phyloP scores from a whole-genome alignment of 768 basidiomycete genomes.

The Leccinum obscurum region DNA sequence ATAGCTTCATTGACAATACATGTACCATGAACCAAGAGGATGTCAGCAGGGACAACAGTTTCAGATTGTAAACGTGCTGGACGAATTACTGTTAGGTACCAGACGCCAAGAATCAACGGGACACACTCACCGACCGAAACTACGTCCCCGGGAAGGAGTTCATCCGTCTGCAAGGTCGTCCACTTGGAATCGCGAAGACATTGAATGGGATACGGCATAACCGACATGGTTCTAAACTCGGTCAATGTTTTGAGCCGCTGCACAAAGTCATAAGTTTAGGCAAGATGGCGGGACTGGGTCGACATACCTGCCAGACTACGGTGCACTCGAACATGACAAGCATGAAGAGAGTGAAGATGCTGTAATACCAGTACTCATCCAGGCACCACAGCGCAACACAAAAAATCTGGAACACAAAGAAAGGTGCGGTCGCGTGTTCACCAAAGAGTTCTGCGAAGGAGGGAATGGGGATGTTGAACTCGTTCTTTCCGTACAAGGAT shows the following conservation, averaged over 20 bases:
- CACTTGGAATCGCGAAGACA: slow-evolving; percentile 81
- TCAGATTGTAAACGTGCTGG: slow-evolving; percentile 71
- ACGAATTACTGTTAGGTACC: slow-evolving; percentile 1
- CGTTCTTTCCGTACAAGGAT: slow-evolving; percentile 85
- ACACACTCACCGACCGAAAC: slow-evolving; percentile 69
- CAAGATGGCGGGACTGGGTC: not conserved
- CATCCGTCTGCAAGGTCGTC: slow-evolving; percentile 78
- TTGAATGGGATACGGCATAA: slow-evolving; percentile 85
- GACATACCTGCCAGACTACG: slow-evolving; percentile 92
- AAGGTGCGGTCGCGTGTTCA: slow-evolving; percentile 97
- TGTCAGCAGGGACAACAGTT: slow-evolving; percentile 89
- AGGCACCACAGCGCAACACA: slow-evolving; percentile 97
- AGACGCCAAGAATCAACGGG: not conserved
- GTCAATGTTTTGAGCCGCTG: slow-evolving; percentile 91
- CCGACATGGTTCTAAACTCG: slow-evolving; percentile 97
- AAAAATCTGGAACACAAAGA: slow-evolving; percentile 99
- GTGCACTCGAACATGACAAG: slow-evolving; percentile 98
- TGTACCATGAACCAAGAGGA: slow-evolving; percentile 88
- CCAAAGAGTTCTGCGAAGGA: slow-evolving; percentile 88
- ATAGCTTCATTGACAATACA: slow-evolving; percentile 99
- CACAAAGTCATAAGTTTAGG: slow-evolving; percentile 1
- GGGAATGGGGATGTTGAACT: slow-evolving; percentile 96
- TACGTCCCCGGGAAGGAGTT: slow-evolving; percentile 89
- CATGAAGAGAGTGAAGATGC: slow-evolving; percentile 98
- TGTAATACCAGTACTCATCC: slow-evolving; percentile 99